Conservation (phyloP, 2,329 filamentous ascomycete species). For the Podosphaera xanthii region DNA sequence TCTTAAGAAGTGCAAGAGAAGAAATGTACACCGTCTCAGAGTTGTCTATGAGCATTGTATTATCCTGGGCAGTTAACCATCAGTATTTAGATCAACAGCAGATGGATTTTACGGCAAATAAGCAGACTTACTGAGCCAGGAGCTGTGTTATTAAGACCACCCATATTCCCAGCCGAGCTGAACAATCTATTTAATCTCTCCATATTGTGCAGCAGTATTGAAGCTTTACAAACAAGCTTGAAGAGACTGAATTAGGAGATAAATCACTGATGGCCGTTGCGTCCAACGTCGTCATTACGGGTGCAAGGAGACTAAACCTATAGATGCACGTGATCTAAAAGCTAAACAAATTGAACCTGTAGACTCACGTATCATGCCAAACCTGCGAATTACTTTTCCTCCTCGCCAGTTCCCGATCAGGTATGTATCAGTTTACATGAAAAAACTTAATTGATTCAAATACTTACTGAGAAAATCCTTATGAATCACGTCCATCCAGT, state of each 20-base stretch:
- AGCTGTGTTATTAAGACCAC: constrained; percentile 28
- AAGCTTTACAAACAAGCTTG: neutral
- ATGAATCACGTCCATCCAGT: too few relatives aligned
- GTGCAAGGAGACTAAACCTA: too few relatives aligned
- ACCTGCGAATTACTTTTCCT: too few relatives aligned
- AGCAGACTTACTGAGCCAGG: constrained; percentile 33
- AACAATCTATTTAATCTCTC: constrained; percentile 83
- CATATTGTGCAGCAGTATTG: constrained; percentile 28
- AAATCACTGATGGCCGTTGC: neutral
- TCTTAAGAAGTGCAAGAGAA: constrained; percentile 88
- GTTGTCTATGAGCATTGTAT: constrained; percentile 83
- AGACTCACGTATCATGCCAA: too few relatives aligned
- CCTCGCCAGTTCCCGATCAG: too few relatives aligned
- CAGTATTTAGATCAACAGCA: constrained; percentile 2
- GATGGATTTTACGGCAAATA: constrained; percentile 1
- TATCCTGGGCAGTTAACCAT: constrained; percentile 37
- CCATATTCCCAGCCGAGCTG: constrained; percentile 49
- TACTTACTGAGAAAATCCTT: too few relatives aligned
- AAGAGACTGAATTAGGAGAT: neutral
- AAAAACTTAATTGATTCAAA: too few relatives aligned
- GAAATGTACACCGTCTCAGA: constrained; percentile 99
- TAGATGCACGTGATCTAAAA: too few relatives aligned
- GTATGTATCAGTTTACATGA: too few relatives aligned
- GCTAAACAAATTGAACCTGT: too few relatives aligned
- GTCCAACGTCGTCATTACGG: too few relatives aligned